These are phyloP conservation scores for Globisporangium paddicum DNA, from an alignment of 352 stramenopile species.

Conservation along the genomic window DNA sequence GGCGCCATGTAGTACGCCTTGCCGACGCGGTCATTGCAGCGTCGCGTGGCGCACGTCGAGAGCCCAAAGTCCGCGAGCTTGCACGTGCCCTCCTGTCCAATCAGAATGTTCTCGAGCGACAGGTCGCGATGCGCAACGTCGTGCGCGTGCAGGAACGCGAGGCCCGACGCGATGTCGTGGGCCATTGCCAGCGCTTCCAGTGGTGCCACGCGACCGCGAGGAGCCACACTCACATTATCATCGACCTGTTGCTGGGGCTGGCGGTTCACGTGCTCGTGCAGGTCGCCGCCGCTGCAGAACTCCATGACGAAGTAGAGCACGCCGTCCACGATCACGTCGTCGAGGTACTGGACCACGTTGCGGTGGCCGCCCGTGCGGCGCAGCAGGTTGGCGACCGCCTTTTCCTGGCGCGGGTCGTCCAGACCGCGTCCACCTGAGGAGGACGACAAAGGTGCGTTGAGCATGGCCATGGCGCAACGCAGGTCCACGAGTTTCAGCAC, in stretches of 20 bases:
- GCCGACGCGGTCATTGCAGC: constrained; percentile 26
- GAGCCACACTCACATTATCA: not conserved
- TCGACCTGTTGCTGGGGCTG: not conserved
- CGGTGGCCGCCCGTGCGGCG: constrained; percentile 29
- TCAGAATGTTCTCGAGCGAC: constrained; percentile 54
- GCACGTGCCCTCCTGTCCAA: constrained; percentile 25
- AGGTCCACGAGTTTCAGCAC: constrained; percentile 2
- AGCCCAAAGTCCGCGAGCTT: constrained; percentile 59
- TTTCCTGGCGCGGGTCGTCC: constrained; percentile 39
- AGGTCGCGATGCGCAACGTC: constrained; percentile 47
- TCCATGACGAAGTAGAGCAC: constrained; percentile 8
- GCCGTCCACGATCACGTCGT: constrained; percentile 36
- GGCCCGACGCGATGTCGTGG: constrained; percentile 33
- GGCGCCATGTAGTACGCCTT: constrained; percentile 56
- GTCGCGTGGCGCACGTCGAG: constrained; percentile 15
- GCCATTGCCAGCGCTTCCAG: constrained; percentile 34
- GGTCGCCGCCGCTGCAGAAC: not conserved
- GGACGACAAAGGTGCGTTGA: not conserved
- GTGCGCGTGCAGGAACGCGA: constrained; percentile 39
- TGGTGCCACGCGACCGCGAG: constrained; percentile 17
- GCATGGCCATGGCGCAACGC: constrained; percentile 1
- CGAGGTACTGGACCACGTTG: constrained; percentile 41
- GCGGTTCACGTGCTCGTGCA: constrained; percentile 1
- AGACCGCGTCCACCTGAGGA: not conserved
- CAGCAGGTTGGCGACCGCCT: constrained; percentile 29